phyloP scores from a whole-genome alignment of 805 yeast genomes.

The Torulaspora maleeae region DNA sequence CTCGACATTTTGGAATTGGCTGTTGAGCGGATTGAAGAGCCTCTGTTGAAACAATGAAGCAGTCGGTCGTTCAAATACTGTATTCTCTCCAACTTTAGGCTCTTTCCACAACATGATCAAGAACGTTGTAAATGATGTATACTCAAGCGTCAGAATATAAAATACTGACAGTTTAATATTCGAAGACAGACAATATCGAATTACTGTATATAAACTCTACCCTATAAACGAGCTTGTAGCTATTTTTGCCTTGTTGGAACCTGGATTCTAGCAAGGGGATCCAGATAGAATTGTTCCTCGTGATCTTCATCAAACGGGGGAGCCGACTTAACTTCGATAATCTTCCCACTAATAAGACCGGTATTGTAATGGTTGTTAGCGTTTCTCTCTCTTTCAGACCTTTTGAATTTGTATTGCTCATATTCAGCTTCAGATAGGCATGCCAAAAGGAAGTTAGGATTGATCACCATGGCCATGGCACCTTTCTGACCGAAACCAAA shows the following conservation, averaged over 20 bases:
- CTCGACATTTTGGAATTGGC: constrained; percentile 18
- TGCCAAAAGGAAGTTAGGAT: constrained; percentile 83
- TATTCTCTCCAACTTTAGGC: not conserved
- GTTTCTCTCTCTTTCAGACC: constrained; percentile 67
- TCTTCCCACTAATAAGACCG: constrained; percentile 74
- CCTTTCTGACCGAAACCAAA: constrained; percentile 98
- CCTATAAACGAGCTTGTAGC: not conserved
- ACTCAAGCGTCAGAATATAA: not conserved
- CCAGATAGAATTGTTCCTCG: constrained; percentile 81
- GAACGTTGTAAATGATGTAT: not conserved
- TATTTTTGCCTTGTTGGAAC: not conserved
- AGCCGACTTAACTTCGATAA: constrained; percentile 80
- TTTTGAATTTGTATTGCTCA: constrained; percentile 60
- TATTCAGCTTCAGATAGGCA: constrained; percentile 63
- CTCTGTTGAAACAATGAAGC: not conserved
- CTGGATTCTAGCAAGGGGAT: constrained; percentile 76
- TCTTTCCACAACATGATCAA: not conserved
- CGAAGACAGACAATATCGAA: not conserved
- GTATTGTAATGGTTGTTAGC: constrained; percentile 88
- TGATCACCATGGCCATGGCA: constrained; percentile 80
- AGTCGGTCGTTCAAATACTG: not conserved
- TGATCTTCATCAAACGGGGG: constrained; percentile 79
- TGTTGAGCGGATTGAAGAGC: not conserved
- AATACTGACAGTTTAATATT: not conserved
- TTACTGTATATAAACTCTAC: not conserved